Conservation (phyloP, 192 early-diverging fungal species). For the Rhizoclosmatium sp. region DNA sequence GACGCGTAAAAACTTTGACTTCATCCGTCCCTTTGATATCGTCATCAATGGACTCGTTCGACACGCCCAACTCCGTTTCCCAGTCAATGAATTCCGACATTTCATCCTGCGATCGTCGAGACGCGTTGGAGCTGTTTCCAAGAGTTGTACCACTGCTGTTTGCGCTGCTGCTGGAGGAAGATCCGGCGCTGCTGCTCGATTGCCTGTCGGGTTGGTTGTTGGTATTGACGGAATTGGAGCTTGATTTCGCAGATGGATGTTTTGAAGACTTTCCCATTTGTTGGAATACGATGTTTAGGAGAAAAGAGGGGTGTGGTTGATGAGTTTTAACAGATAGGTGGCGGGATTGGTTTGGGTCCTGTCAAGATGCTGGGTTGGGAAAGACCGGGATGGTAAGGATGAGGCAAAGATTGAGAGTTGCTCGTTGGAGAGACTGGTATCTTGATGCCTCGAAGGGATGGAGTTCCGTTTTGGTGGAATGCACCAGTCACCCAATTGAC, state of each 20-base stretch:
- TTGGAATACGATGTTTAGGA: neutral
- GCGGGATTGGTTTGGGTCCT: too few relatives aligned
- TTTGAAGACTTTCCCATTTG: slow-evolving; percentile 11
- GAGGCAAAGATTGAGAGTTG: too few relatives aligned
- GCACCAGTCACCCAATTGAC: too few relatives aligned
- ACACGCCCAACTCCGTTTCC: slow-evolving; percentile 45
- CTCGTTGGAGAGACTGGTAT: too few relatives aligned
- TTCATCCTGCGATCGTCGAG: slow-evolving; percentile 8
- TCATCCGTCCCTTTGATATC: slow-evolving; percentile 61
- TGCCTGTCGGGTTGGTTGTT: neutral
- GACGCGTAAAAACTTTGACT: slow-evolving; percentile 48
- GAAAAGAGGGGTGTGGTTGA: too few relatives aligned
- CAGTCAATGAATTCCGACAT: slow-evolving; percentile 48
- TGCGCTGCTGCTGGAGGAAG: neutral
- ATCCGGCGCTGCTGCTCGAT: neutral
- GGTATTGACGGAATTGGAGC: neutral
- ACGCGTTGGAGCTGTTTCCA: neutral
- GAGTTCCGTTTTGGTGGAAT: too few relatives aligned
- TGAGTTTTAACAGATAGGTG: too few relatives aligned
- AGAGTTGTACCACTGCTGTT: neutral
- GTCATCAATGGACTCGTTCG: slow-evolving; percentile 49
- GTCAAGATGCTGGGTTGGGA: too few relatives aligned
- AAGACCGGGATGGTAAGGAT: too few relatives aligned
- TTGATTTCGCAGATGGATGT: neutral
- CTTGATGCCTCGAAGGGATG: too few relatives aligned